Percentiles rank a stretch among this genome's conserved stretches.
Conservation (phyloP, 371 early-diverging fungal species). For the Thermomucor indicae-seudaticae region DNA sequence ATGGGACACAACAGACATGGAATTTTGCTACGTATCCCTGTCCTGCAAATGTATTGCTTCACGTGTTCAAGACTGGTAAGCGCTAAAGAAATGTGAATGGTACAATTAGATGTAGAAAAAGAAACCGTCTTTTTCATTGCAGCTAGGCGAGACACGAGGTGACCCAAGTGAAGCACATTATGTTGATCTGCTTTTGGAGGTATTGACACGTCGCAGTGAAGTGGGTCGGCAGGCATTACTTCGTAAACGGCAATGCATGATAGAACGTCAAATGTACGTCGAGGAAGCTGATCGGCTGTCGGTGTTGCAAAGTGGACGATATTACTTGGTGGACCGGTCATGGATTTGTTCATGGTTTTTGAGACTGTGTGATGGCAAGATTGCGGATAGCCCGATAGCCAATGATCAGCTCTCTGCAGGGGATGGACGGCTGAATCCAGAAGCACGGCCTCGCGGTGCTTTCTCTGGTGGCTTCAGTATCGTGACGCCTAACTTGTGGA, state of each 20-base stretch:
- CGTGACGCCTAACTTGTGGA: constrained; percentile 36
- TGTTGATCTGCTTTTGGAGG: constrained; percentile 26
- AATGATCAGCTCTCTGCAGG: constrained; percentile 29
- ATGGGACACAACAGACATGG: constrained; percentile 32
- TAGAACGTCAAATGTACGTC: constrained; percentile 27
- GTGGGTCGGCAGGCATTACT: constrained; percentile 25
- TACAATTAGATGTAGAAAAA: background rate
- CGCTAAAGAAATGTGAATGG: background rate
- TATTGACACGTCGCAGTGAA: constrained; percentile 32
- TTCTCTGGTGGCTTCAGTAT: constrained; percentile 37
- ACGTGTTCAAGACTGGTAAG: constrained; percentile 39
- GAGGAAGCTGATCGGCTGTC: constrained; percentile 26
- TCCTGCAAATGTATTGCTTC: constrained; percentile 44
- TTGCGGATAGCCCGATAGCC: constrained; percentile 27
- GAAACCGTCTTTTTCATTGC: background rate
- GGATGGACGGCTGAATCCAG: constrained; percentile 19
- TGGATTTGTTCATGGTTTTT: constrained; percentile 47
- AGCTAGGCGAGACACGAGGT: constrained; percentile 43
- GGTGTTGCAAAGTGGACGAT: constrained; percentile 15
- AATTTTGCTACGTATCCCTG: constrained; percentile 38
- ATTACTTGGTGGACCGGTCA: constrained; percentile 37
- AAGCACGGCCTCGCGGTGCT: constrained; percentile 32
- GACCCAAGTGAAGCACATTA: constrained; percentile 39
- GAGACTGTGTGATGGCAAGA: constrained; percentile 42
- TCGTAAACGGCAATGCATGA: constrained; percentile 30